Evolutionary conservation across 495 filamentous ascomycete species (phyloP), one percentile per base, ranked within the genome.

Genomic region (Aspergillus kassunensis): DNA sequence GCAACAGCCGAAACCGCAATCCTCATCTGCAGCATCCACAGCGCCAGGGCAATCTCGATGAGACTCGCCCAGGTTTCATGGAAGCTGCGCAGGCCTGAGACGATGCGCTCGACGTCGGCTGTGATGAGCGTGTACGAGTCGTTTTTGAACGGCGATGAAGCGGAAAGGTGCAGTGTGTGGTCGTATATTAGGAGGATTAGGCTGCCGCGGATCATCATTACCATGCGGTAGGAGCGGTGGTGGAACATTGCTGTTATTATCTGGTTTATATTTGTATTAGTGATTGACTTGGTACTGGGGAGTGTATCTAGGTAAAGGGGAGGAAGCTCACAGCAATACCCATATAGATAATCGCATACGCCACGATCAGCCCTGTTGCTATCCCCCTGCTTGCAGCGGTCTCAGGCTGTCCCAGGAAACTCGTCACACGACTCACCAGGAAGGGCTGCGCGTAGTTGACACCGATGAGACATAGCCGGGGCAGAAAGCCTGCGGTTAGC

Each of bases 401-500:
- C 0, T 62, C 65, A 4, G 76, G 69, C 39, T 75, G 57, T 4
- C 69, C 51, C 5, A 78, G 74, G 43, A 79, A 75, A 7, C 54
- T 58, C 9, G 84, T 60, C 0, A 79, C 71, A 6, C 72, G 65
- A 36, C 79, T 70, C 12, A 89, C 72, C 18, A 89, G 71, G 37
- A 89, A 73, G 3, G 85, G 85, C 58, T 87, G 85, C 34, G 75
- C 78, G 52, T 84, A 80, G 44, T 70, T 78, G 61, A 88, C 82
- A 0, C 70, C 84, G 18, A 78, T 80, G 3, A 82, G 70, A 30
- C 66, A 76, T 2, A 77, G 61, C 25, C 82, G 65, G 3, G 84
- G 80, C 2, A 74, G 72, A 39, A 82, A 66, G 4, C 68, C 78
- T 9, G 73, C 62, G 3, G 76, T 56, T 2, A 84, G 41, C 42